Conservation (phyloP, 2,329 filamentous ascomycete species). For the Monosporascus cannonballus region DNA sequence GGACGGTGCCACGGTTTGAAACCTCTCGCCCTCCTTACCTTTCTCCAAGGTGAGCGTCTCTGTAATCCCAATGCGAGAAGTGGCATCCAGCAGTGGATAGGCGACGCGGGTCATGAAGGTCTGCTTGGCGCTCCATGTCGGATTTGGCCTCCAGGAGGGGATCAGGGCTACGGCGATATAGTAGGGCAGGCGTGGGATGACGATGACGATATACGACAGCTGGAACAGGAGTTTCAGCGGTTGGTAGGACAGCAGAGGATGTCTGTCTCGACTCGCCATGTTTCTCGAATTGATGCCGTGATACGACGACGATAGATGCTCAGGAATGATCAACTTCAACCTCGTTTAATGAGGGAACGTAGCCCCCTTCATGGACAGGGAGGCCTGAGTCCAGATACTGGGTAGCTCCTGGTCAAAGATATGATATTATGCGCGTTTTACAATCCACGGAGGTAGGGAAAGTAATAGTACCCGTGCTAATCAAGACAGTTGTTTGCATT, state of each 20-base stretch:
- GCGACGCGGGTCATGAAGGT: conserved; percentile 3
- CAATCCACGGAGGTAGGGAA: too few relatives aligned
- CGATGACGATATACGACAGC: not conserved
- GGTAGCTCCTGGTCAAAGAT: too few relatives aligned
- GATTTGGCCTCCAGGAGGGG: conserved; percentile 8
- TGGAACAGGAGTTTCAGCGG: conserved; percentile 7
- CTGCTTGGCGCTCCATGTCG: conserved; percentile 7
- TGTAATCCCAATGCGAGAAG: conserved; percentile 4
- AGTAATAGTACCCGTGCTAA: too few relatives aligned
- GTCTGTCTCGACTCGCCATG: not conserved
- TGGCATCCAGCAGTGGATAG: not conserved
- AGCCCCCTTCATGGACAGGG: too few relatives aligned
- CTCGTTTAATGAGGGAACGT: too few relatives aligned
- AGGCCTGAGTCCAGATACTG: too few relatives aligned
- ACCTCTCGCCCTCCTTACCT: conserved; percentile 4
- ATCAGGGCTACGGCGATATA: conserved; percentile 7
- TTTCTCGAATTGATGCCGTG: not conserved
- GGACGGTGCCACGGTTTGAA: not conserved
- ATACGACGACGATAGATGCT: not conserved
- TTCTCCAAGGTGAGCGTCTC: conserved; percentile 3
- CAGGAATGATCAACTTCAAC: not conserved
- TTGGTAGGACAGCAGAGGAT: conserved; percentile 8
- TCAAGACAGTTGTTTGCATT: too few relatives aligned
- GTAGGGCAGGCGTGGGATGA: conserved; percentile 6
- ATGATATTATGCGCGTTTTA: too few relatives aligned